Evolutionary conservation across 1,139 yeast species (phyloP), one percentile per base, ranked within the genome.

Genomic region (Yamadazyma kanchanaburiensis): DNA sequence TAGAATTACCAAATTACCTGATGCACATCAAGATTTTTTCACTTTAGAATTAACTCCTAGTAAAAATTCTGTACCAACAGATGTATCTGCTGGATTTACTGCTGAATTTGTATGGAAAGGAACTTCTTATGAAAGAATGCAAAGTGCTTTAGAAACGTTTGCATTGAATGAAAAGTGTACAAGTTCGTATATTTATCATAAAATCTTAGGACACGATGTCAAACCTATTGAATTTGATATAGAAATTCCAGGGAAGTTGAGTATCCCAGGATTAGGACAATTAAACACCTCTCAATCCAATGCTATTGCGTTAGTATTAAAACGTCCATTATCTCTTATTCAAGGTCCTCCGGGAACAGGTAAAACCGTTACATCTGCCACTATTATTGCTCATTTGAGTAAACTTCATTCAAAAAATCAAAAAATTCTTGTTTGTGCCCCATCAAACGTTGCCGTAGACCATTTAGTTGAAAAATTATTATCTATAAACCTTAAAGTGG

Each of bases 341-440:
- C 97, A 89, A 55, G 97, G 97, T 12, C 97, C 97, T n/a, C 97
- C 97, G 2, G 95, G 95, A 38, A 89, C 97, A 0, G 97, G 97
- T 52, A 89, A 89, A 53, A 89, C 97, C 1, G 95, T 87, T 10
- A 88, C 95, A 0, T 86, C 96, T 0, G 94, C 96, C 3, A 81
- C 95, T 0, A 85, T 89, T 40, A 76, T 88, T 16, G 83, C 84
- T 48, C 95, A 87, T 48, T 60, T 88, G 38, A 69, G 78, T 3
- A 74, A 74, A 35, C 51, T 80, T 39, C 75, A 75, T 43, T 7
- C 9, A 8, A 50, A 73, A 34, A 70, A 73, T 2, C 43, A 35
- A 19, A 68, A 70, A 35, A 77, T 88, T 6, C 65, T 89, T 28
- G 96, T 88, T 3, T 87, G 96, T 66, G 96, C 96, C 2, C 96